Evolutionary conservation across 768 basidiomycete genomes (phyloP).

Genomic region (Clavulina sp.): DNA sequence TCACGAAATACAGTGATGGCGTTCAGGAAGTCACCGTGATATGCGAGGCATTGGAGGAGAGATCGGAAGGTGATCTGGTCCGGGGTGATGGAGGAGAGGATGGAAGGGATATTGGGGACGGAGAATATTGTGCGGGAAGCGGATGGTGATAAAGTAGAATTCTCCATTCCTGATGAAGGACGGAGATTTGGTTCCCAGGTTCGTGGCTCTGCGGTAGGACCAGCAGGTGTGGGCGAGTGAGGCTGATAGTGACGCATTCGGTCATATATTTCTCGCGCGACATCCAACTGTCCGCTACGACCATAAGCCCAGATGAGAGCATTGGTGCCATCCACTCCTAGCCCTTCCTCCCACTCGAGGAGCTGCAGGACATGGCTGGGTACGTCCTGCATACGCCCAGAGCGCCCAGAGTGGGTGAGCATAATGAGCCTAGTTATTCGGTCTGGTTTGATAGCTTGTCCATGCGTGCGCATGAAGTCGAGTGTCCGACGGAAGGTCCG

Average conservation of each 20-base stretch:
- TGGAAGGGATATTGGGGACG: slow-evolving; percentile 12
- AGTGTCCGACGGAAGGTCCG: slow-evolving; percentile 33
- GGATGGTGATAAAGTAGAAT: too few species aligned
- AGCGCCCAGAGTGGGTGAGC: slow-evolving; percentile 35
- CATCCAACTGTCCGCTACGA: slow-evolving; percentile 31
- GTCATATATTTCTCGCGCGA: slow-evolving; percentile 46
- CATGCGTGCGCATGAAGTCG: slow-evolving; percentile 35
- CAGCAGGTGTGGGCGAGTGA: slow-evolving; percentile 21
- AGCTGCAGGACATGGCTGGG: slow-evolving; percentile 39
- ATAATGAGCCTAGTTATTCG: slow-evolving; percentile 44
- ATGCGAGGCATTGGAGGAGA: slow-evolving; percentile 52
- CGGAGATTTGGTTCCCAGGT: too few species aligned
- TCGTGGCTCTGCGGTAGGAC: slow-evolving; percentile 23
- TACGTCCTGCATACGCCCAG: slow-evolving; percentile 32
- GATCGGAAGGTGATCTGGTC: slow-evolving; percentile 49
- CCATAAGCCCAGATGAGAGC: slow-evolving; percentile 54
- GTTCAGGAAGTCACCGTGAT: slow-evolving; percentile 44
- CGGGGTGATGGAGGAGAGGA: slow-evolving; percentile 30
- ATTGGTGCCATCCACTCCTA: slow-evolving; percentile 53
- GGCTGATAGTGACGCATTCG: slow-evolving; percentile 37
- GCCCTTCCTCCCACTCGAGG: slow-evolving; percentile 28
- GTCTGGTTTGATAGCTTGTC: slow-evolving; percentile 30
- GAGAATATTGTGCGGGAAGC: slow-evolving; percentile 13
- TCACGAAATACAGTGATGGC: slow-evolving; percentile 46
- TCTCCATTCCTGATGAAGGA: too few species aligned